Percentiles rank a stretch among this genome's conserved stretches.
Conservation (phyloP, 2,329 filamentous ascomycete genomes). For the Venturia aucupariae region DNA sequence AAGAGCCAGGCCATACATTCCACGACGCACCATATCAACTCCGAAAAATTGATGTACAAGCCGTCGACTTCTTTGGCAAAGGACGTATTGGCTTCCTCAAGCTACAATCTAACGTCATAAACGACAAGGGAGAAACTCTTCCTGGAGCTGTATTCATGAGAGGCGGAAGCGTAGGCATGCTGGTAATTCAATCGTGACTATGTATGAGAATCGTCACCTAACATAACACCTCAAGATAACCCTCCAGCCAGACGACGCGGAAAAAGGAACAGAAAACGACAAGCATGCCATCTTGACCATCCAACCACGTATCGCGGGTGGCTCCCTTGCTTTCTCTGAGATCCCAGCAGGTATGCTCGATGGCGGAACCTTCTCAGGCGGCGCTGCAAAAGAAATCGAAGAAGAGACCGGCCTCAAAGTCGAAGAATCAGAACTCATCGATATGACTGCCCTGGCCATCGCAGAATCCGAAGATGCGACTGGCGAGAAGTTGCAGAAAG, state of each 20-base stretch:
- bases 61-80: constrained; percentile 43
- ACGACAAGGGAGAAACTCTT: constrained; percentile 40
- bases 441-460: constrained; percentile 45
- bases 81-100: constrained; percentile 48
- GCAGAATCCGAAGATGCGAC: constrained; percentile 19
- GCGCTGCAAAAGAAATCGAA: constrained; percentile 47
- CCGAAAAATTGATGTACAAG: constrained; percentile 43
- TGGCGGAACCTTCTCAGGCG: constrained; percentile 44
- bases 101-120: constrained; percentile 44
- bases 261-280: constrained; percentile 31
- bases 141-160: constrained; percentile 49
- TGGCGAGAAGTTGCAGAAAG: constrained; percentile 35
- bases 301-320: constrained; percentile 49
- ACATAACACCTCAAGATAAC: constrained; percentile 34
- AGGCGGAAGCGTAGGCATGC: constrained; percentile 49
- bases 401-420: constrained; percentile 49
- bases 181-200: constrained; percentile 31
- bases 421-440: constrained; percentile 39
- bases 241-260: constrained; percentile 42
- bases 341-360: constrained; percentile 55
- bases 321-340: constrained; percentile 45
- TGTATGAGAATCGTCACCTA: background rate
- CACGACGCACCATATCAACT: constrained; percentile 42
- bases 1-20: constrained; percentile 38
- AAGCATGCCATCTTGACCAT: constrained; percentile 46